These are phyloP conservation scores for Raffaelea deltoideospora DNA, from an alignment of 2,329 filamentous ascomycete genomes.

Conservation along the genomic window DNA sequence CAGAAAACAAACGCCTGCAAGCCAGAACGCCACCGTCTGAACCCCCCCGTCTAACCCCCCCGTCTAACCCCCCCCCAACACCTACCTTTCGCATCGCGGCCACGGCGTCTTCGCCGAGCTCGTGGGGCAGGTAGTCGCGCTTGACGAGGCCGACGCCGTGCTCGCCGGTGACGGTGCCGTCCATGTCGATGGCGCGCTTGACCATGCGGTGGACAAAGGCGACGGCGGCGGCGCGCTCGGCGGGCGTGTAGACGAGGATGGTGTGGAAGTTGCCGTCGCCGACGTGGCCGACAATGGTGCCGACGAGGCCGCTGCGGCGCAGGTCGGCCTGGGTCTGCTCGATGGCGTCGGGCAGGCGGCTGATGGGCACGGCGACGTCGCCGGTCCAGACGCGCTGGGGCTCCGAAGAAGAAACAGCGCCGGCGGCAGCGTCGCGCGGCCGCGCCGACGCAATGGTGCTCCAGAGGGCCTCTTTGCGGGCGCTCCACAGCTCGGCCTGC, in stretches of 20 bases:
- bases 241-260: constrained; percentile 46
- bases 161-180: constrained; percentile 75
- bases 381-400: constrained; percentile 76
- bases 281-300: constrained; percentile 56
- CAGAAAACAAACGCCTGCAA: constrained; percentile 4
- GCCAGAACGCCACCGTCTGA: neutral
- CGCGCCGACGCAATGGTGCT: constrained; percentile 54
- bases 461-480: constrained; percentile 74
- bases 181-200: constrained; percentile 69
- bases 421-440: constrained; percentile 34
- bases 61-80: too few relatives aligned
- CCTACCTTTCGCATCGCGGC: constrained; percentile 68
- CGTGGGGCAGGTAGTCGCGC: constrained; percentile 66
- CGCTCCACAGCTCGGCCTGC: constrained; percentile 66
- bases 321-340: constrained; percentile 60
- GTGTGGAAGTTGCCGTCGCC: constrained; percentile 56
- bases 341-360: constrained; percentile 56
- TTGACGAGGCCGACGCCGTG: constrained; percentile 76
- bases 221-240: constrained; percentile 51
- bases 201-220: constrained; percentile 70
- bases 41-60: neutral
- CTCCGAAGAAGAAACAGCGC: too few relatives aligned
- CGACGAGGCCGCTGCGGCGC: constrained; percentile 55
- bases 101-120: constrained; percentile 59
- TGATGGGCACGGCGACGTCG: constrained; percentile 74